Evolutionary conservation across 2,329 filamentous ascomycete genomes (phyloP), one percentile per base, ranked within the genome.

Genomic region (Iodosphaeria phyllophila): DNA sequence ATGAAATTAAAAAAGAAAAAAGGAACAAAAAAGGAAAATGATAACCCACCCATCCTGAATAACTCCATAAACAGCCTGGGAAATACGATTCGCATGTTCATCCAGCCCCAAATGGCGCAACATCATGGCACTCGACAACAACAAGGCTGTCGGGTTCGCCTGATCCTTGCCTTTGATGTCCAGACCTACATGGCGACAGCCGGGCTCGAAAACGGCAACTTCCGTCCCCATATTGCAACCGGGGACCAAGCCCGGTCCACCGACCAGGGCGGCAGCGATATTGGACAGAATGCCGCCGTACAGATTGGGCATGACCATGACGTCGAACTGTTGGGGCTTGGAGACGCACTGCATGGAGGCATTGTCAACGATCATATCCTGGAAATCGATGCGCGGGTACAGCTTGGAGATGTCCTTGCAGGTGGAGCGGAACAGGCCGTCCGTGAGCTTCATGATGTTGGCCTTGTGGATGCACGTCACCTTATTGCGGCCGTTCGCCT

Each of bases 341-440:
- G 80, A 84, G 41, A 98, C 89, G 50, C 83, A 91, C 65, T 98
- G 89, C 89, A 98, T 98, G 47, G 80, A 92, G 46, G 89, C 89
- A 58, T 98, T 98, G 63, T 98, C 89, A 56, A 98, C 89, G 54
- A 98, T 98, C 86, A 98, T 93, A 61, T 98, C 89, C 64, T 91
- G 91, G 50, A 75, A 76, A 64, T 93, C 79, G 42, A 98, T 67
- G 34, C 80, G 91, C 31, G 89, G 86, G 63, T 89, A 98, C 54
- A 92, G 82, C 63, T 91, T 78, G 38, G 83, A 79, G 40, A 89
- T 74, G 46, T 74, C 67, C 64, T 92, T 82, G 68, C 95, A 91
- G 40, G 89, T 95, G 61, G 74, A 86, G 53, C 89, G 78, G 80
- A 98, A 98, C 29, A 98, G 78, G 57, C 89, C 89, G 43, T 98